phyloP scores from a whole-genome alignment of 257 asterid species.

The Fraxinus excelsior region DNA sequence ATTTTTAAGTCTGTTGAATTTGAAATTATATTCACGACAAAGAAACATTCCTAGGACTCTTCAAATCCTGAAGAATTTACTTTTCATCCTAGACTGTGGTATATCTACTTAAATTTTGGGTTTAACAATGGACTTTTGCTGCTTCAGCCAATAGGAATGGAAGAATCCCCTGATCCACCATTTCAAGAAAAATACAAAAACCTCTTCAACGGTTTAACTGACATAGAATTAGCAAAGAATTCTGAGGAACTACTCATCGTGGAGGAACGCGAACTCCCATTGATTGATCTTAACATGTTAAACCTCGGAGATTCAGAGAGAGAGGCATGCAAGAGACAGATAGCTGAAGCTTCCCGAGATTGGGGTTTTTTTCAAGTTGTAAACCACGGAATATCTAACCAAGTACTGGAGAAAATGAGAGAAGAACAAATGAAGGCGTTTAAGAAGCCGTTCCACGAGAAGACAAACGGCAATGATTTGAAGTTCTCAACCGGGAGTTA shows the following conservation, averaged over 20 bases:
- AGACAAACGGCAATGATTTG: conserved; percentile 38
- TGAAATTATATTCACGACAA: no score
- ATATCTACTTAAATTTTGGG: not conserved
- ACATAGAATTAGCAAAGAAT: not conserved
- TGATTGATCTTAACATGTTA: conserved; percentile 59
- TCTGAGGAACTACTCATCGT: conserved; percentile 27
- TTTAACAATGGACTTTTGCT: not conserved
- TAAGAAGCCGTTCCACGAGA: conserved; percentile 60
- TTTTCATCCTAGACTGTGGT: not conserved
- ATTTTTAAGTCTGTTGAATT: no score
- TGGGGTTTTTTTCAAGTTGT: conserved; percentile 92
- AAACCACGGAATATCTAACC: conserved; percentile 70
- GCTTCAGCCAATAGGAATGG: conserved; percentile 45
- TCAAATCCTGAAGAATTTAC: not conserved
- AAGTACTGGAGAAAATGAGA: conserved; percentile 57
- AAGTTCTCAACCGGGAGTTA: conserved; percentile 65
- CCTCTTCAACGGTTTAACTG: conserved; percentile 25
- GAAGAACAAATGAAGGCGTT: conserved; percentile 59
- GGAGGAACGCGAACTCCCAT: conserved; percentile 67
- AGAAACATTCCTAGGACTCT: not conserved
- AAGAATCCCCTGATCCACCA: conserved; percentile 77
- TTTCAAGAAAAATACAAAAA: conserved; percentile 54
- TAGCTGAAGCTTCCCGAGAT: conserved; percentile 65
- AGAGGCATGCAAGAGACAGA: conserved; percentile 53
- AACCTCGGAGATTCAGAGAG: conserved; percentile 42